Base-by-base conservation (phyloP, 768 basidiomycete genomes). In the Suillus lakei region DNA sequence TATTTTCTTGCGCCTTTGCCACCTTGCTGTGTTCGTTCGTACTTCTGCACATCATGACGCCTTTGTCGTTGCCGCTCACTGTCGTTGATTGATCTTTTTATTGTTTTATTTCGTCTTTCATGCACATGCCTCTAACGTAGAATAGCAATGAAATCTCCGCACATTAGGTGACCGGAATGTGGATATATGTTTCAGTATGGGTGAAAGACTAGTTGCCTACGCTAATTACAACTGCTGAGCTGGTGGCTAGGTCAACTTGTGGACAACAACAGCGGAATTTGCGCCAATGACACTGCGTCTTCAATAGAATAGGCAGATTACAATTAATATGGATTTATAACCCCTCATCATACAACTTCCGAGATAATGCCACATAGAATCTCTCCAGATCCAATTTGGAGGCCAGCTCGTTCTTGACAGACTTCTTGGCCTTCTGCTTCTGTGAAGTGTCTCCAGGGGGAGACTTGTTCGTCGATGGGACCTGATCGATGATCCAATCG, bases 341-440 rank as follows among this genome's bases (percentile, higher is more conserved):
- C 13, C 97, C 97, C 74, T 98, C 95, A 64, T 98, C 92, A 70
- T 96, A 95, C 79, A 99, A 77, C 79, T 94, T 97, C 77, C 91
- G 86, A 68, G 92, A 87, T 53, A 99, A 76, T 7, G 96, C 93
- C 39, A 98, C 84, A 76, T 97, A 97, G 77, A 99, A 93, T 70
- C 89, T 81, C 74, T 96, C 95, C 72, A 98, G 77, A 73, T 95
- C 92, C 70, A 86, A 85, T 78, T 91, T 91, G 64, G 84, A 84
- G 61, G 80, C 83, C 16, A 90, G 72, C 65, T 91, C 90, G 41
- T 82, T 84, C 71, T 73, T 81, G 43, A 62, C 73, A 68, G 70
- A 68, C 62, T 72, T 69, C 66, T 69, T 70, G 28, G 26, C 36
- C 28, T 58, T 32, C 64, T 65, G 68, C 66, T 71, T 77, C 67